These are phyloP conservation scores for Xylaria grammica DNA, from an alignment of 495 filamentous ascomycete genomes.

Conservation along the genomic window DNA sequence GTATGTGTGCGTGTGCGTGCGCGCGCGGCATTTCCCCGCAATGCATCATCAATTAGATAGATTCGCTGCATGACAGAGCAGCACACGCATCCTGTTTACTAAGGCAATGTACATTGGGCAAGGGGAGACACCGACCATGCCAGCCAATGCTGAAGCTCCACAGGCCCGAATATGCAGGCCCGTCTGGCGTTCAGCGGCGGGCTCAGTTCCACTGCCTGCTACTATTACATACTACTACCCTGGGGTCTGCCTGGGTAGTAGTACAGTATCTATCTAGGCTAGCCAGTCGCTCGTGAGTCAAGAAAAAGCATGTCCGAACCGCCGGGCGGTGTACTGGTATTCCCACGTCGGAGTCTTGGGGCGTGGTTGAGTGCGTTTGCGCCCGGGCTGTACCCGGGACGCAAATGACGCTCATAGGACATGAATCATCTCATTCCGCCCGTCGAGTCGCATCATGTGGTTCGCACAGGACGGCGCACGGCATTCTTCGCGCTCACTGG, in stretches of 20 bases:
- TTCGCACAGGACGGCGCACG: neutral
- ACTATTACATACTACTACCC: too few relatives aligned
- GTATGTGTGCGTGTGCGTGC: neutral
- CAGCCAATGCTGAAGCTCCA: neutral
- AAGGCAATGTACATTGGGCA: neutral
- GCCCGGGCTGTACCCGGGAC: too few relatives aligned
- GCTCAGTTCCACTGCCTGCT: too few relatives aligned
- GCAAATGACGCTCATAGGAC: too few relatives aligned
- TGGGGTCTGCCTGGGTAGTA: too few relatives aligned
- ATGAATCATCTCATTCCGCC: neutral
- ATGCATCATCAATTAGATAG: neutral
- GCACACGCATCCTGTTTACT: neutral
- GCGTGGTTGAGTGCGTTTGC: too few relatives aligned
- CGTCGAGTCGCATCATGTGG: conserved; percentile 7
- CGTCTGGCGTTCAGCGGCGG: too few relatives aligned
- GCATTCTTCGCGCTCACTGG: neutral
- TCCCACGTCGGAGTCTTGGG: too few relatives aligned
- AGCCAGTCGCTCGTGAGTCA: too few relatives aligned
- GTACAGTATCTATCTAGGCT: too few relatives aligned
- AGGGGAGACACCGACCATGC: neutral
- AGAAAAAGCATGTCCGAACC: too few relatives aligned
- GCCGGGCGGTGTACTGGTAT: too few relatives aligned
- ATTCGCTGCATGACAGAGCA: conserved; percentile 9
- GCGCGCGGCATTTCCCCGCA: conserved; percentile 20
- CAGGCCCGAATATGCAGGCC: neutral